These are phyloP conservation scores for Penicillium lagena DNA, from an alignment of 495 filamentous ascomycete genomes.

Conservation along the genomic window DNA sequence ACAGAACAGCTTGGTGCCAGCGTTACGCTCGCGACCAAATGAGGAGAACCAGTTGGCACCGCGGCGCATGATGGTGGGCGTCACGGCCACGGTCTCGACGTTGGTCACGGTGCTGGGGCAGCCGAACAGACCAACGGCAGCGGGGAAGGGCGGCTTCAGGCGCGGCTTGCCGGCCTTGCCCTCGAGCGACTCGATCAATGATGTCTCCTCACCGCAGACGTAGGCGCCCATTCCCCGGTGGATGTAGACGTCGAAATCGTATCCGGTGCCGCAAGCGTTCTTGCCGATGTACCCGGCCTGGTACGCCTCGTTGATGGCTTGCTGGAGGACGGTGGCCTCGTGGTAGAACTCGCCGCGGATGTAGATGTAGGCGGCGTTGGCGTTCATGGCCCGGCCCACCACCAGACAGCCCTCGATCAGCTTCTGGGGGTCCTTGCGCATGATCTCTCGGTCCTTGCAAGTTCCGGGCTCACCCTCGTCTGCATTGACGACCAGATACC, in stretches of 20 bases:
- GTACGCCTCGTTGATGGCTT: conserved; percentile 96
- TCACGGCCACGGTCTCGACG: conserved; percentile 93
- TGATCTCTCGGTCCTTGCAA: conserved; percentile 99
- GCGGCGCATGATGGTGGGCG: conserved; percentile 90
- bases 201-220: conserved; percentile 96
- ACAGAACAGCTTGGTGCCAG: conserved; percentile 96
- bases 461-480: conserved; percentile 98
- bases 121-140: conserved; percentile 92
- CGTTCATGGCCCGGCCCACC: conserved; percentile 95
- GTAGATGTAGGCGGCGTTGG: conserved; percentile 97
- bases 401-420: conserved; percentile 95
- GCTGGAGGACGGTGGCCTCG: conserved; percentile 89
- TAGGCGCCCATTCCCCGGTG: conserved; percentile 98
- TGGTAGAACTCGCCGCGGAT: conserved; percentile 99
- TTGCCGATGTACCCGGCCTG: conserved; percentile 88
- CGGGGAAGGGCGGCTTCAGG: conserved; percentile 97
- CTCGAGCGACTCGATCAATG: conserved; percentile 94
- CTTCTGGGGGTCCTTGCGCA: conserved; percentile 99
- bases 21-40: conserved; percentile 92
- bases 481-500: conserved; percentile 95
- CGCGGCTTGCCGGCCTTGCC: conserved; percentile 98
- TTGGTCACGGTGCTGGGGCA: conserved; percentile 98
- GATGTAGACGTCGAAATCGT: conserved; percentile 95
- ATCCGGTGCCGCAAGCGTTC: conserved; percentile 93
- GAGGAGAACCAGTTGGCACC: conserved; percentile 86